Evolutionary conservation across 441 rosid genomes (phyloP).

Genomic region (Kokia cookei): DNA sequence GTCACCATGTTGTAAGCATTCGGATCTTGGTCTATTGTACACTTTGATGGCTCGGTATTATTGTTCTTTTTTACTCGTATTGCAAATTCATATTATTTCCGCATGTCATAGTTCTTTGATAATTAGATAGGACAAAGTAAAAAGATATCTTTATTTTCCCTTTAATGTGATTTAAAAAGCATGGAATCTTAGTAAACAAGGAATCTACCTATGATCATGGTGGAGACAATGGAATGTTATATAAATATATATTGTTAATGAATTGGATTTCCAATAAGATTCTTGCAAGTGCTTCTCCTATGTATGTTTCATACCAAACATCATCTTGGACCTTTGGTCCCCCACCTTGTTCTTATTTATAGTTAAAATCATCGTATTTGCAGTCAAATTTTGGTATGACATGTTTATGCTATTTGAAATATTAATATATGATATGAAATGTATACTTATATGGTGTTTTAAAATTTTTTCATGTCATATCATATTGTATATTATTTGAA

Average conservation of each 20-base stretch:
- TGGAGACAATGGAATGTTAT: neutral
- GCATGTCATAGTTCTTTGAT: too few species aligned
- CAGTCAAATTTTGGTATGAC: neutral
- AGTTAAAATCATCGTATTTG: neutral
- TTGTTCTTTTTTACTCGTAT: neutral
- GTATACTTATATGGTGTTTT: too few species aligned
- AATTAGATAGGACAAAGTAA: too few species aligned
- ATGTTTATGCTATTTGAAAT: neutral
- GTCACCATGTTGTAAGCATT: neutral
- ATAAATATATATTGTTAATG: neutral
- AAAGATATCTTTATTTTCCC: too few species aligned
- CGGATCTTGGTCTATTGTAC: neutral
- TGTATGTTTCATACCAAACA: neutral
- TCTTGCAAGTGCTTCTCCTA: neutral
- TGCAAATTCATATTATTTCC: too few species aligned
- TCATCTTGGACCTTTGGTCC: neutral
- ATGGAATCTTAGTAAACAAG: neutral
- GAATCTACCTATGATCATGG: neutral
- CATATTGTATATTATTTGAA: neutral
- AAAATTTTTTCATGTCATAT: too few species aligned
- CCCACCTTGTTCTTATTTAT: neutral
- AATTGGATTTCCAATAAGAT: neutral
- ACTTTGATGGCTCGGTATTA: neutral
- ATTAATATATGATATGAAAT: neutral
- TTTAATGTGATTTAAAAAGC: neutral